A percentile compares a stretch with the other conserved stretches of the same genome.
These are phyloP conservation scores for Claviceps cyperi DNA, from an alignment of 2,329 filamentous ascomycete species.

Conservation along the genomic window DNA sequence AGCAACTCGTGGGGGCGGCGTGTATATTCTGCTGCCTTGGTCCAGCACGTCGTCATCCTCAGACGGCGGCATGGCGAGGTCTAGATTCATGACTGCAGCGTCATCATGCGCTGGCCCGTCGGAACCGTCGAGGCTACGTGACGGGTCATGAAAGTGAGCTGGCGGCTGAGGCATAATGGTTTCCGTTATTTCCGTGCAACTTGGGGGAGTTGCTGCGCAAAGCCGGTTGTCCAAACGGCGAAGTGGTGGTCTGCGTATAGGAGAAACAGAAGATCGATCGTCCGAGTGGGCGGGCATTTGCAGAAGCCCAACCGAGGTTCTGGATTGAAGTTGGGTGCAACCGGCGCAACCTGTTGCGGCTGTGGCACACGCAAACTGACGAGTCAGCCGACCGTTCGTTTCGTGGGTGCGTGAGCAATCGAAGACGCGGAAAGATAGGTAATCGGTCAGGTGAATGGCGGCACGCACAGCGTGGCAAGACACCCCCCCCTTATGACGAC, in stretches of 20 bases:
- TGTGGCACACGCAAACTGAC: too few species aligned
- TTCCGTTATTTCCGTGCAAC: neutral
- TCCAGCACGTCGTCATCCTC: constrained; percentile 23
- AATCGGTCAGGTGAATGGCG: neutral
- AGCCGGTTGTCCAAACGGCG: neutral
- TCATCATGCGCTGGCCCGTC: constrained; percentile 17
- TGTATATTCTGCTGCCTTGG: constrained; percentile 27
- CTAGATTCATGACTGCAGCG: constrained; percentile 18
- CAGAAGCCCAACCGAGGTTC: neutral
- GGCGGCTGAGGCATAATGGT: constrained; percentile 29
- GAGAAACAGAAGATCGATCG: neutral
- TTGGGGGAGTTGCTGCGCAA: neutral
- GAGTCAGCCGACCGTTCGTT: neutral
- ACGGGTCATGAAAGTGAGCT: constrained; percentile 25
- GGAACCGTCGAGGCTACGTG: constrained; percentile 25
- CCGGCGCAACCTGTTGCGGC: neutral
- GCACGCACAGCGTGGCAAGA: neutral
- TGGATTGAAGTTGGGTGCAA: neutral
- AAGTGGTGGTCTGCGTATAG: neutral
- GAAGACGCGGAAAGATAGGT: neutral
- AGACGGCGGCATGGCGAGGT: constrained; percentile 24
- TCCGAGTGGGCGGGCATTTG: neutral
- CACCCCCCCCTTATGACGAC: too few species aligned
- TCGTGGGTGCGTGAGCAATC: neutral
- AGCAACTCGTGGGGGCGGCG: constrained; percentile 62